Evolutionary conservation across 2,329 filamentous ascomycete genomes (phyloP), one percentile per base, ranked within the genome.

Genomic region (Cladobotryum mycophilum): DNA sequence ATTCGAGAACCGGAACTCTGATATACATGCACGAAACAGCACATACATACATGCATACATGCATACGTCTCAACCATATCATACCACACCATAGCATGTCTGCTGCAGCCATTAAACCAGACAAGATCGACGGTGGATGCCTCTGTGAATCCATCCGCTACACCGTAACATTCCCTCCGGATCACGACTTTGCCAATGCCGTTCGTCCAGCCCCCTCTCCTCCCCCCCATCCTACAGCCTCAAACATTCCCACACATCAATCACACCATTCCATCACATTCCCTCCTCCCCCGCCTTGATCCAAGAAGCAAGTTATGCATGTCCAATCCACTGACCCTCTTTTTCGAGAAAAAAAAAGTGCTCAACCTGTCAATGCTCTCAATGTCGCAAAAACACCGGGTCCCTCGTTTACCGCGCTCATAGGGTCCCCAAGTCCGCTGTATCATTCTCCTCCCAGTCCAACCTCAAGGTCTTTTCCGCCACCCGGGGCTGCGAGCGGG

Each of bases 331-430:
- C 25, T 30, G 25, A 30, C 25, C 25, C 25, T 30, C 25, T 6
- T 30, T 11, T 11, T 30, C 25, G 4, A 13, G 3, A 17, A 20
- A 35, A 13, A 13, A 17, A 20, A 35, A 76, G 73, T 67, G 67
- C 53, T 61, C 63, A 42, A 76, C 72, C 6, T 81, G 77, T 60
- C 76, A 80, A 56, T 81, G 78, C 65, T 75, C 73, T 6, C 76
- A 79, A 60, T 80, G 76, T 62, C 76, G 78, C 59, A 75, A 75
- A 51, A 69, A 73, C 53, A 74, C 74, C 7, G 76, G 76, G 47
- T 60, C 70, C 4, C 68, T 80, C 48, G 62, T 78, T 57, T 67
- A 71, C 54, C 62, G 67, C 49, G 62, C 68, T 45, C 70, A 78
- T 57, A 58, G 49, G 5, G 57, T 76, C 1, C 67, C 68, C 4